Conservation (phyloP, 805 yeast genomes). For the Yarrowia bubula region DNA sequence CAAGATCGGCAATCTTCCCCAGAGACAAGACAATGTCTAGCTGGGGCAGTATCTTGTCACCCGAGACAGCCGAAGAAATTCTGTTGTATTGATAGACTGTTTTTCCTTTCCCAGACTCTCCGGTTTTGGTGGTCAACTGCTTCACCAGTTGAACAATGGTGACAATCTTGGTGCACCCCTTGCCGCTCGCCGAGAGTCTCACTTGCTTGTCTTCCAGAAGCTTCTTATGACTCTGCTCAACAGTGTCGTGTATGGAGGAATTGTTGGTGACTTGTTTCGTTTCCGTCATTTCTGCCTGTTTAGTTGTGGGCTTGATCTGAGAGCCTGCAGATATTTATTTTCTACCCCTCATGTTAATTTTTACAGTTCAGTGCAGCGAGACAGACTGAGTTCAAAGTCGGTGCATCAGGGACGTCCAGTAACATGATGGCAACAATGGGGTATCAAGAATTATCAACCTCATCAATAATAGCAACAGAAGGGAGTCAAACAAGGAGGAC, state of each 20-base stretch:
- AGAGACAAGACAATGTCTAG: slow-evolving; percentile 27
- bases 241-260: slow-evolving; percentile 15
- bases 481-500: no score
- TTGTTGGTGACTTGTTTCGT: not conserved
- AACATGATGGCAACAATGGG: no score
- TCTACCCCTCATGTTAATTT: no score
- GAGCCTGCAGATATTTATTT: no score
- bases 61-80: not conserved
- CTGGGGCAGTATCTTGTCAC: not conserved
- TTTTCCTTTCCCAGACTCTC: not conserved
- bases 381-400: no score
- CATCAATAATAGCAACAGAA: no score
- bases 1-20: slow-evolving; percentile 1
- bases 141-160: slow-evolving; percentile 33
- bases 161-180: slow-evolving; percentile 32
- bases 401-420: no score
- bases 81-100: slow-evolving; percentile 32
- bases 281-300: not conserved
- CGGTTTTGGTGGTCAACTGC: slow-evolving; percentile 16
- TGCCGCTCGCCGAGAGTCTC: slow-evolving; percentile 15
- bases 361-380: no score
- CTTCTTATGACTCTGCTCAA: not conserved
- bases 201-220: slow-evolving; percentile 18
- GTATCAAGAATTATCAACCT: no score
- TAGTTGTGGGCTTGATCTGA: no score